phyloP scores from a whole-genome alignment of 2,329 filamentous ascomycete species.

The Verticillium isaacii region DNA sequence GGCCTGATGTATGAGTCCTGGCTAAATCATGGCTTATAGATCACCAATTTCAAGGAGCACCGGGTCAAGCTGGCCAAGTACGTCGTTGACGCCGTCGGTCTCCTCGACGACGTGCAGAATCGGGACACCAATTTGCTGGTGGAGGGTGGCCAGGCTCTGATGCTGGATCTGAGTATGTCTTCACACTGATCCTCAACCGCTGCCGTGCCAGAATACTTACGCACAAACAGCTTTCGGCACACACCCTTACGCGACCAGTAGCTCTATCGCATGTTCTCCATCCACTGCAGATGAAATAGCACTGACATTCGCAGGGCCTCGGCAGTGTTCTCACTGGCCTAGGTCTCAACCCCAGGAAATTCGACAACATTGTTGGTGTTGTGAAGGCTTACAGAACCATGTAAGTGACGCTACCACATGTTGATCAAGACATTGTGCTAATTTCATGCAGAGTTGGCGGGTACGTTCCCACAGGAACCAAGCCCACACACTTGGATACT shows the following conservation, averaged over 20 bases:
- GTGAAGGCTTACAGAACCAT: conserved; percentile 57
- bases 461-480: not conserved
- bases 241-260: conserved; percentile 38
- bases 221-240: conserved; percentile 38
- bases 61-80: conserved; percentile 41
- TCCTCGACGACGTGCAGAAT: conserved; percentile 58
- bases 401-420: conserved; percentile 62
- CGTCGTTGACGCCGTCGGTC: conserved; percentile 53
- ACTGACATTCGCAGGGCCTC: conserved; percentile 7
- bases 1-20: conserved; percentile 42
- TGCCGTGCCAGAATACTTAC: not conserved
- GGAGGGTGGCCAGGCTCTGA: conserved; percentile 59
- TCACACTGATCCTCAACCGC: too few relatives aligned
- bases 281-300: conserved; percentile 6
- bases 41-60: conserved; percentile 36
- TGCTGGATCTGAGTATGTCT: conserved; percentile 46
- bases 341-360: conserved; percentile 54
- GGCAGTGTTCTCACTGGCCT: conserved; percentile 29
- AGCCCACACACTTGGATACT: not conserved
- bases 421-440: conserved; percentile 12
- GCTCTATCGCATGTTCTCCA: not conserved
- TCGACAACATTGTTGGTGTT: conserved; percentile 58
- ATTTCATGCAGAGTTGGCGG: too few relatives aligned
- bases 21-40: conserved; percentile 16
- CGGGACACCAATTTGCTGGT: conserved; percentile 57